Evolutionary conservation across 352 stramenopile species (phyloP), one percentile per base, ranked within the genome.

Genomic region (Phytophthora pinifolia): DNA sequence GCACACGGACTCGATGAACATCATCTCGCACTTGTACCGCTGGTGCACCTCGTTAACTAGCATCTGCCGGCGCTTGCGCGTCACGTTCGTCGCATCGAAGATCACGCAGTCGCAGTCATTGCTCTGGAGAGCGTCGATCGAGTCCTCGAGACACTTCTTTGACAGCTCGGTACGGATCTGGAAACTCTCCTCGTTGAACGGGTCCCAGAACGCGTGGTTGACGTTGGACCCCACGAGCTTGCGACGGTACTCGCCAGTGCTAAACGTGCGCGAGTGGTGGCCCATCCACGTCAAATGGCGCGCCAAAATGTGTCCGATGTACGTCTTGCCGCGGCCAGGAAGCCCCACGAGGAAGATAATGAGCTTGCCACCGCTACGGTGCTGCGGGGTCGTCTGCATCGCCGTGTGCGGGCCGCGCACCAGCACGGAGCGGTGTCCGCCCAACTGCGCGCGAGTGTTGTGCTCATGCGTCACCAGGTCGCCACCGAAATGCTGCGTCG

Each of bases 251-350:
- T 94, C 82, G 29, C 83, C 82, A 43, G 79, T 86, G 67, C 88
- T 94, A 67, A 91, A 92, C 45, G 89, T 79, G 27, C 83, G 79
- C 9, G 80, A 86, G 39, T 88, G 71, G 56, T 94, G 80, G 13
- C 83, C 83, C 81, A 94, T 92, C 83, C 83, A 94, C 15, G 81
- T 92, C 66, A 94, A 68, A 57, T 94, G 79, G 15, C 83, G 76
- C 22, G 81, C 76, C 9, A 94, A 55, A 49, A 90, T 89, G 62
- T 94, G 79, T 1, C 80, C 83, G 38, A 94, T 90, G 50, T 91
- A 92, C 15, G 83, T 94, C 63, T 94, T 94, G n/a, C 83, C 83
- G 14, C 83, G 73, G 4, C 81, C 83, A 20, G 83, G 83, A 2
- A 94, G 65, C 0, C 83, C 83, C 1, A 94, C 83, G 1, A 94